These are phyloP conservation scores for Rhododendron ovatum DNA, from an alignment of 148 eudicot genomes.

Conservation along the genomic window DNA sequence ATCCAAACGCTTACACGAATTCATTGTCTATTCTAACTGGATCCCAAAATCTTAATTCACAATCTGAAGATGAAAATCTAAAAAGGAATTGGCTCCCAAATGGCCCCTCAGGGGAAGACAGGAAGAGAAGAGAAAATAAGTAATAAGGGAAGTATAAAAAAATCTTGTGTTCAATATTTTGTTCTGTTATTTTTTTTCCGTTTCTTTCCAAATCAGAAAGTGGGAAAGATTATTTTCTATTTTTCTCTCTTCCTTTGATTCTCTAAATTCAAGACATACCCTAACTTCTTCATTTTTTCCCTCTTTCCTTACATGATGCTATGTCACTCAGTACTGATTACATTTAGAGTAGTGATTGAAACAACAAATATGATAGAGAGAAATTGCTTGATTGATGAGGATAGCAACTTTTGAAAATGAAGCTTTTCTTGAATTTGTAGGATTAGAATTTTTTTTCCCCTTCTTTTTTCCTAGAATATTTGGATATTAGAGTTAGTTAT, in stretches of 20 bases:
- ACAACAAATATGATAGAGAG: background rate
- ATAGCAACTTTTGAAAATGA: background rate
- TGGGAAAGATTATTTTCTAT: background rate
- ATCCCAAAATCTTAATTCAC: background rate
- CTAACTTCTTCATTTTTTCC: background rate
- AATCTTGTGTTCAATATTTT: background rate
- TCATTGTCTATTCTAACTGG: background rate
- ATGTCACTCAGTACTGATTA: background rate
- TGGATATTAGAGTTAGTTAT: background rate
- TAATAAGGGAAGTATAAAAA: background rate
- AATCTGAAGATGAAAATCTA: background rate
- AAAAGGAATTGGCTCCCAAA: background rate
- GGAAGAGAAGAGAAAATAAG: background rate
- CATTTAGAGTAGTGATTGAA: background rate
- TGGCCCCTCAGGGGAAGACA: background rate
- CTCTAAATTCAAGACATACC: background rate
- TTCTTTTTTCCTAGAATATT: background rate
- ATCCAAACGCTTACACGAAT: background rate
- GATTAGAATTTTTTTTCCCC: background rate
- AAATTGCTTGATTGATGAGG: background rate
- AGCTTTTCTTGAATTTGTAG: background rate
- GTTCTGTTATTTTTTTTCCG: background rate
- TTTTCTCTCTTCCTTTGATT: background rate
- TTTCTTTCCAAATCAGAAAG: too few species aligned
- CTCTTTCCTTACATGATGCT: too few species aligned